Base-by-base conservation (phyloP, 2,329 filamentous ascomycete species). In the Neonectria neomacrospora region DNA sequence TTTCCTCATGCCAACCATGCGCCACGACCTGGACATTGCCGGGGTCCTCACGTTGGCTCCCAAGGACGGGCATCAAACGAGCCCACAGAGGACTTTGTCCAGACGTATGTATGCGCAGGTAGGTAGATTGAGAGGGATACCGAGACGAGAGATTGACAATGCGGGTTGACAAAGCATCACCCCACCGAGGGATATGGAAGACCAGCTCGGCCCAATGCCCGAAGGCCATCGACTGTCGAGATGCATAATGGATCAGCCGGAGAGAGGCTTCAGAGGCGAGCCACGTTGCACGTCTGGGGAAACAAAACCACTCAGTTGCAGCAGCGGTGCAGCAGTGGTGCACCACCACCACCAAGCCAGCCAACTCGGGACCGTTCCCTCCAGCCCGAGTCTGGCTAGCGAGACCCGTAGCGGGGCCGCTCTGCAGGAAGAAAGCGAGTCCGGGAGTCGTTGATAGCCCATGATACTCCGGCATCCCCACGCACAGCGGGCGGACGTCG, bases 201-300 rank as follows among this genome's bases (percentile, higher is more conserved):
- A 60, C 67, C 63, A 63, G 64, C 52, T 68, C 67, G 69, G 61
- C 59, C 66, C 67, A 70, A 73, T 71, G 71, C 71, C 71, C 59
- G 71, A 73, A 52, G 64, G 62, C 65, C 68, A 60, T 66, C 60
- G 71, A 67, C 56, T 64, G 60, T 72, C 62, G 64, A 73, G 71
- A 71, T 74, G 71, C 72, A 70, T 72, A 59, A 71, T 70, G 70
- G 67, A 67, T 69, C 66, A 61, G 61, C 70, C 67, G 69, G 55
- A n/a, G 65, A 67, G 70, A 71, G 65, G 67, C 70, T 70, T 67
- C 65, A 69, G 67, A 75, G 65, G 67, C 72, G 72, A 73, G 76
- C 76, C 76, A 77, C 75, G 75, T 77, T 76, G 76, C 75, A 77
- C 68, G 61, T 60, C 67, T 71, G 70, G 66, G 66, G 69, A 71